These are phyloP conservation scores for Umbelopsis isabellina DNA, from an alignment of 192 early-diverging fungal genomes.

Conservation along the genomic window DNA sequence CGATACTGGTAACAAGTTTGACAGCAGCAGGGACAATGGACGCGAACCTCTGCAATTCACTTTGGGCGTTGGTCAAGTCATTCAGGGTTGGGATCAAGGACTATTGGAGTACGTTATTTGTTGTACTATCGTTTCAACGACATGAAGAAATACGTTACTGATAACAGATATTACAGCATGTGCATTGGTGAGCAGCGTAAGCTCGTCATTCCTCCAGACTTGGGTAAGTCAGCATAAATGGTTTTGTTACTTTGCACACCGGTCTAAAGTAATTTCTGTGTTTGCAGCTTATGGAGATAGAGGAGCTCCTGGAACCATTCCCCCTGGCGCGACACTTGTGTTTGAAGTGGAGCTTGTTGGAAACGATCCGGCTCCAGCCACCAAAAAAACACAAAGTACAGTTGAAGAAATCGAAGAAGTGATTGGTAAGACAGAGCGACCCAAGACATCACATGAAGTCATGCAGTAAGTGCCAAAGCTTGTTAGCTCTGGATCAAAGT, in stretches of 20 bases:
- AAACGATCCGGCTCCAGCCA: constrained; percentile 39
- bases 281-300: constrained; percentile 75
- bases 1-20: constrained; percentile 70
- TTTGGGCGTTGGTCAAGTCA: constrained; percentile 71
- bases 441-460: neutral
- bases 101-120: constrained; percentile 44
- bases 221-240: constrained; percentile 37
- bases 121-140: neutral
- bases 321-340: constrained; percentile 75
- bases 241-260: neutral
- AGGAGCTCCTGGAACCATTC: constrained; percentile 79
- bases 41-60: constrained; percentile 71
- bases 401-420: neutral
- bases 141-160: neutral
- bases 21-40: constrained; percentile 65
- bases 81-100: constrained; percentile 85
- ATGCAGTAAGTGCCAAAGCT: neutral
- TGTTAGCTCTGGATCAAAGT: neutral
- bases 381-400: neutral
- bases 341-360: constrained; percentile 79
- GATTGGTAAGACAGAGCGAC: neutral
- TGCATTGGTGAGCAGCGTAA: constrained; percentile 80
- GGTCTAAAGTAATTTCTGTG: no score
- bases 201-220: constrained; percentile 69
- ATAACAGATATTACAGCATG: constrained; percentile 50